Evolutionary conservation across 176 grass and related monocot species (phyloP).

Genomic region (Oryza meyeriana): DNA sequence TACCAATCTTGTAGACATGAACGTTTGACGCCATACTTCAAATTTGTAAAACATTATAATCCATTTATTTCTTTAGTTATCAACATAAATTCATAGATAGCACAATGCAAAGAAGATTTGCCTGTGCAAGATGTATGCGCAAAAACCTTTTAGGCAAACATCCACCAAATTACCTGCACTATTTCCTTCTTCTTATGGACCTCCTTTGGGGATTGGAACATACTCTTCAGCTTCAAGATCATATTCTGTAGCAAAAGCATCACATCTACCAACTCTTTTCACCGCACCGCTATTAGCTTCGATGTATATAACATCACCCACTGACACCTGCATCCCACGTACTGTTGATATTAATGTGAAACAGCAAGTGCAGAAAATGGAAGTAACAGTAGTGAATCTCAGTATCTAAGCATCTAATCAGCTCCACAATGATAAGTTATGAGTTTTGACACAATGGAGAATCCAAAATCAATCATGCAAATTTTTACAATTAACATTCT

Average conservation of each 20-base stretch:
- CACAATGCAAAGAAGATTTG: neutral
- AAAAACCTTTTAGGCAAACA: neutral
- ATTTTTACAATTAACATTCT: neutral
- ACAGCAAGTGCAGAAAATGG: constrained; percentile 5
- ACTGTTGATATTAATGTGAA: constrained; percentile 16
- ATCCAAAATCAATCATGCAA: neutral
- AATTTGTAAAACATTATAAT: neutral
- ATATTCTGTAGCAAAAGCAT: constrained; percentile 97
- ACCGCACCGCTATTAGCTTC: constrained; percentile 97
- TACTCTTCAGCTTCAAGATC: constrained; percentile 99
- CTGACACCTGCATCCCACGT: constrained; percentile 59
- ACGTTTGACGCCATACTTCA: neutral
- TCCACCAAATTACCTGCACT: constrained; percentile 62
- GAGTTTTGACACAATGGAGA: neutral
- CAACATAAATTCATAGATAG: neutral
- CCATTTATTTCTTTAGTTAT: neutral
- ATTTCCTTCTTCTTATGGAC: constrained; percentile 98
- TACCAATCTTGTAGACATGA: neutral
- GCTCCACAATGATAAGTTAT: neutral
- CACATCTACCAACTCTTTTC: constrained; percentile 99
- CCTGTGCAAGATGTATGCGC: neutral
- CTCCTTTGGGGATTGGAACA: constrained; percentile 98
- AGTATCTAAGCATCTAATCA: neutral
- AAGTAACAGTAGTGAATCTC: constrained; percentile 16
- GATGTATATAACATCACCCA: constrained; percentile 98